phyloP scores from a whole-genome alignment of 2,329 filamentous ascomycete genomes.

The Pseudocercospora vitis region DNA sequence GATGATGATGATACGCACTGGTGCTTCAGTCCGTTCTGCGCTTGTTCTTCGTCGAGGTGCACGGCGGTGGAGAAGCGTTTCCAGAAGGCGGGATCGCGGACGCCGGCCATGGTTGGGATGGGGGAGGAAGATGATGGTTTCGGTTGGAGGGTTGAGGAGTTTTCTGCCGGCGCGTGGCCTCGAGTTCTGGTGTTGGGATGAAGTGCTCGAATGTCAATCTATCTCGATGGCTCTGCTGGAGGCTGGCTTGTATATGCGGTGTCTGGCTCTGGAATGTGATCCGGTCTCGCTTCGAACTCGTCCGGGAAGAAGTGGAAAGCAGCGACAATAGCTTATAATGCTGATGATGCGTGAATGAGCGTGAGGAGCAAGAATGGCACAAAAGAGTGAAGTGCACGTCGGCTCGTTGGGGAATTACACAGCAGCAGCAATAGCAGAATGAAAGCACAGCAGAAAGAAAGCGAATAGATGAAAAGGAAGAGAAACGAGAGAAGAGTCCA shows the following conservation, averaged over 20 bases:
- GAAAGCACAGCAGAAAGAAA: not conserved
- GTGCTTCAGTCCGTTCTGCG: constrained; percentile 32
- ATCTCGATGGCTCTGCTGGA: too few species aligned
- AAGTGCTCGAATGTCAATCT: too few species aligned
- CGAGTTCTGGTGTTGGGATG: not conserved
- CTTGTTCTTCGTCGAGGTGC: constrained; percentile 53
- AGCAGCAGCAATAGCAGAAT: not conserved
- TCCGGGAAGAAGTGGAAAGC: not conserved
- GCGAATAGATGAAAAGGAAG: not conserved
- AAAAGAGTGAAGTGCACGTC: constrained; percentile 26
- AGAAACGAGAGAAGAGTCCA: not conserved
- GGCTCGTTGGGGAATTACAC: not conserved
- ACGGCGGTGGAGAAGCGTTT: constrained; percentile 59
- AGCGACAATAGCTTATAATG: constrained; percentile 10
- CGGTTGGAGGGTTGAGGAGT: not conserved
- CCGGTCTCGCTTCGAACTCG: not conserved
- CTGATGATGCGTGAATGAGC: constrained; percentile 9
- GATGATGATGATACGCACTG: constrained; percentile 37
- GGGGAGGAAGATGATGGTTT: not conserved
- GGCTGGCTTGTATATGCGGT: too few species aligned
- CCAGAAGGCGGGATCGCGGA: constrained; percentile 61
- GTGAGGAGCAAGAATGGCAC: constrained; percentile 13
- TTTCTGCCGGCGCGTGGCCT: not conserved
- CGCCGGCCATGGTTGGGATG: constrained; percentile 48
- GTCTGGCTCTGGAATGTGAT: constrained; percentile 5